Evolutionary conservation across 1,284 basidiomycete species (phyloP), one percentile per base, ranked within the genome.

Genomic region (Microbotryomycetes sp.): DNA sequence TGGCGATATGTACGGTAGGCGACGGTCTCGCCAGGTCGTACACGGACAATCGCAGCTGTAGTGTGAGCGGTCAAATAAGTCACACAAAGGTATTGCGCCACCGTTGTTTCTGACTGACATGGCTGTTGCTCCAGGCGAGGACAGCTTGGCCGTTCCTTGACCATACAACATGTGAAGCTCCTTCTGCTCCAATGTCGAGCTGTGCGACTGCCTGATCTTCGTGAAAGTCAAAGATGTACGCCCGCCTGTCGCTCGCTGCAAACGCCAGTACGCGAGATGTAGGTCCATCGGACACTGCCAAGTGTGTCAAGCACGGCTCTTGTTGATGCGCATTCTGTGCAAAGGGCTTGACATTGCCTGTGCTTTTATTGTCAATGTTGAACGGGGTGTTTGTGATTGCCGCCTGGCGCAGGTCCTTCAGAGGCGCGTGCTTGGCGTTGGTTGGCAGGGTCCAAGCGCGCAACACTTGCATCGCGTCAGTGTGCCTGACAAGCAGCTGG

Each of bases 31-130:
- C 6, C 13, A 70, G 28, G n/a, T 56, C 56, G 48, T 63, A 66
- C 13, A 72, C 31, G 2, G 69, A 65, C 4, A 70, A 29, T 1
- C 69, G 59, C 3, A 71, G 57, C 68, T 70, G 56, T 27, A 1
- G 9, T 13, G 29, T n/a, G n/a, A 18, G 4, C 3, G 1, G 4
- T 9, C 26, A 49, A 23, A 13, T 11, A 31, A 16, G 16, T 3
- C 29, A 7, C 11, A 11, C 13, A 23, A 1, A 31, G 11, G 45
- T 3, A n/a, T n/a, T n/a, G n/a, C n/a, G n/a, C n/a, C n/a, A n/a
- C n/a, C n/a, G n/a, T n/a, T n/a, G 23, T 5, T 16, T 18, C 45
- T 4, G 4, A 28, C 65, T 54, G 3, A 60, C 66, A 21, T 58
- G 62, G 18, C 59, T 28, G 1, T 53, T 54, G 4, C 58, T 54